A percentile compares a stretch with the other conserved stretches of the same genome.
These are phyloP conservation scores for Arthrobotrys iridis DNA, from an alignment of 2,329 filamentous ascomycete genomes.

Conservation along the genomic window DNA sequence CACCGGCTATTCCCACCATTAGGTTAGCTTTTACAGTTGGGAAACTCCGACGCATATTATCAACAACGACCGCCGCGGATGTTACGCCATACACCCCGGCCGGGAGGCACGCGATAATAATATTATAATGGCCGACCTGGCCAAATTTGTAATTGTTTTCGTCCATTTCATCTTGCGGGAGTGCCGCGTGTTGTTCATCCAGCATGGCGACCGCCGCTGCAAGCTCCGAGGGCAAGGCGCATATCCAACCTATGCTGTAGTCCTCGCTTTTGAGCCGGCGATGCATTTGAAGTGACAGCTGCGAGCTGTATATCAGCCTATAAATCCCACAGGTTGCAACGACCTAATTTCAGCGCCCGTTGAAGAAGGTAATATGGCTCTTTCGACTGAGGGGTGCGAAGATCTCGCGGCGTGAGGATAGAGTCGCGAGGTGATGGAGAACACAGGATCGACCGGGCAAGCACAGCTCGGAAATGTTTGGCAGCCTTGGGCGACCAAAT, in stretches of 20 bases:
- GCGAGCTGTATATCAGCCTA: no score
- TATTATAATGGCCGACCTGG: background rate
- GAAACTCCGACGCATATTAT: background rate
- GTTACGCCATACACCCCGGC: conserved; percentile 12
- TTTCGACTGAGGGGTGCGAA: no score
- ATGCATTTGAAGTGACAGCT: background rate
- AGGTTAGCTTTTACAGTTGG: background rate
- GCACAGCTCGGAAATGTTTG: no score
- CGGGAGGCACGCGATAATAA: conserved; percentile 15
- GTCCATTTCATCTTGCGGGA: background rate
- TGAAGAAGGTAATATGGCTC: no score
- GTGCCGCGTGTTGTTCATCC: background rate
- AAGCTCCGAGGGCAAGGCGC: background rate
- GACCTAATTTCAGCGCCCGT: no score
- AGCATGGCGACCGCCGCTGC: background rate
- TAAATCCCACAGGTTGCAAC: no score
- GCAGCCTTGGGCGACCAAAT: no score
- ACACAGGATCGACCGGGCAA: no score
- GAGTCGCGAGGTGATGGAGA: no score
- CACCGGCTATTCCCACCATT: conserved; percentile 18
- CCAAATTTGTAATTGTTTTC: conserved; percentile 13
- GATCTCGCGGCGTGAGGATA: no score
- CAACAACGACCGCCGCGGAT: background rate
- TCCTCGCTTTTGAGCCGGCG: background rate
- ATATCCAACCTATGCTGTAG: conserved; percentile 17